Evolutionary conservation across 257 asterid genomes (phyloP), one percentile per base, ranked within the genome.

Genomic region (Rehmannia glutinosa): DNA sequence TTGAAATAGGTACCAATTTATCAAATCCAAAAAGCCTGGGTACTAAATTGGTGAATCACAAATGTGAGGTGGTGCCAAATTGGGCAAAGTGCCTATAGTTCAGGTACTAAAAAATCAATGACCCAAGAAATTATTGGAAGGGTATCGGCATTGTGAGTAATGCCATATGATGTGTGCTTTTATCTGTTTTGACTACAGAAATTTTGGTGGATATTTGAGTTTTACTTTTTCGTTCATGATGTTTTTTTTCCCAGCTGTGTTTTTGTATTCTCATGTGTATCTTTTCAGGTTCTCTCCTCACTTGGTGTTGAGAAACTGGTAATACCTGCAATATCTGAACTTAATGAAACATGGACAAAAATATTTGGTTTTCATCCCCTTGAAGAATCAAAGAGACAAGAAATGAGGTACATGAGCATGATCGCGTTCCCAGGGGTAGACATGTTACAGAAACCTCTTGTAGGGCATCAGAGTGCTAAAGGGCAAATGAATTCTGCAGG

Each of bases 251-350:
- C 36, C 17, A 43, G 36, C 0, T 24, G 19, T 60, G 25, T 55
- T 12, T 58, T 25, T 28, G 10, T 66, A n/a, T 51, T 66, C 47
- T 73, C 51, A 62, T 81, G 58, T 39, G n/a, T 43, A 66, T 68
- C 23, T 68, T 69, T 36, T 61, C 86, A 94, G 99, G 89, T 80
- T 70, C 97, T 94, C 52, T 15, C 74, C 75, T 80, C 89, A 67
- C 84, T 94, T 66, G 87, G 84, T 62, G 88, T 94, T 57, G 82
- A 80, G 79, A 83, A 81, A 54, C 79, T 94, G 71, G 89, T 94
- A 24, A 88, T 94, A 70, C 99, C 97, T 15, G 97, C 99, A 47
- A 82, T 94, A 69, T 68, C 93, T 30, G 93, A 87, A 64, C 90
- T 91, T 4, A 75, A 57, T 13, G 86, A 89, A 61, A 94, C 97